Base-by-base conservation (phyloP, 2,329 filamentous ascomycete genomes). In the Conoideocrella luteorostrata region DNA sequence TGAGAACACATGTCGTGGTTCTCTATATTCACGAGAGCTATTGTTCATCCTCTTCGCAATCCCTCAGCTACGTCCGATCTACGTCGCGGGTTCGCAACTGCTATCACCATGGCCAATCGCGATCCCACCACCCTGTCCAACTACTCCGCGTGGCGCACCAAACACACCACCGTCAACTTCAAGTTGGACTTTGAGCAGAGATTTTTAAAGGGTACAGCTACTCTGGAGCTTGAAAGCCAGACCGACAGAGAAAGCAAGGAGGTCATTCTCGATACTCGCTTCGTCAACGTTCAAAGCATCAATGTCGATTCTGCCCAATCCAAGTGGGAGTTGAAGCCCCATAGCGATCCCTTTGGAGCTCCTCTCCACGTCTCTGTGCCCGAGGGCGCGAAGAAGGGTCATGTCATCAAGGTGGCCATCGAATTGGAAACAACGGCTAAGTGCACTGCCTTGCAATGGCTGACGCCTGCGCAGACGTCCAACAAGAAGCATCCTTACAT, bases 401-500 rank as follows among this genome's bases (percentile, higher is more conserved):
- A 71, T 18, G 55, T 72, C 20, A 61, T 82, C 48, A 68, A 70
- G 51, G 56, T 83, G 15, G 66, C 80, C 62, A 87, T 94, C 49
- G 70, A 77, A 20, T 65, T 96, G 23, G 75, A 86, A 53, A 97
- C 93, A 5, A 97, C 93, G 1, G 77, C 85, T 41, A 78, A 86
- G 56, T 96, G 91, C 65, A 95, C 90, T 10, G 91, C 91, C 9
- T 72, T 98, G 49, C 91, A 97, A 67, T 98, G 93, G 91, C 77
- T 98, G 64, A 90, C 86, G 1, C 88, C 89, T 2, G 85, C 84
- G 24, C 93, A 97, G 69, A 97, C 93, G 1, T 88, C 87, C 46
- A 96, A 95, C 76, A 90, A 89, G 71, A 93, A 89, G 66, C 86
- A 94, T 53, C 91, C 91, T 1, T 97, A 96, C 67, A 91, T 97